Conservation (phyloP, 2,329 filamentous ascomycete species). For the Hirsutella minnesotensis region DNA sequence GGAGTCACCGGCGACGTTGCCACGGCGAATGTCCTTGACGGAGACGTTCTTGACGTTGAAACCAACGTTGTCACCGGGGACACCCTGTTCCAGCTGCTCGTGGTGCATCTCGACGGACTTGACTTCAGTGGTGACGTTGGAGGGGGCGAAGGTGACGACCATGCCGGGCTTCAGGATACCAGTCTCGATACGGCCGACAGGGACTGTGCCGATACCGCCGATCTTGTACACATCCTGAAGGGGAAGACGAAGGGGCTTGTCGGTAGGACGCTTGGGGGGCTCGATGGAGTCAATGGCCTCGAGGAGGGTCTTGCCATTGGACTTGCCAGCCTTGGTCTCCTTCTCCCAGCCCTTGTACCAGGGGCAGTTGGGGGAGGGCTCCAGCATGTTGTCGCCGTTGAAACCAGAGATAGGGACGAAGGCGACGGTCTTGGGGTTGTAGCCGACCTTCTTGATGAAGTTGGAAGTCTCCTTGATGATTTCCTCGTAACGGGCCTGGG, state of each 20-base stretch:
- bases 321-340: conserved; percentile 80
- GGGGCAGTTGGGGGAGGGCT: conserved; percentile 80
- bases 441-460: conserved; percentile 99
- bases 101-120: conserved; percentile 99
- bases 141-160: conserved; percentile 96
- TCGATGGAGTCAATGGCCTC: conserved; percentile 98
- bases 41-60: conserved; percentile 99
- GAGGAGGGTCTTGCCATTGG: conserved; percentile 91
- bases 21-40: conserved; percentile 99
- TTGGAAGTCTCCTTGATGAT: conserved; percentile 99
- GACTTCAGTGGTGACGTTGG: conserved; percentile 99
- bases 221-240: conserved; percentile 99
- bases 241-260: conserved; percentile 99
- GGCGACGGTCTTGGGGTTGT: conserved; percentile 97
- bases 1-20: conserved; percentile 99
- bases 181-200: conserved; percentile 99
- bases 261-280: conserved; percentile 79
- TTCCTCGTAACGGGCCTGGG: conserved; percentile 90
- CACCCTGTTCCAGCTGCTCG: conserved; percentile 93
- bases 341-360: conserved; percentile 99
- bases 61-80: conserved; percentile 99
- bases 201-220: conserved; percentile 98
- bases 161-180: conserved; percentile 84
- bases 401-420: conserved; percentile 99
- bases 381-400: conserved; percentile 99